Evolutionary conservation across 139 green algal species (phyloP), one percentile per base, ranked within the genome.

Genomic region (Zygnema circumcarinatum): DNA sequence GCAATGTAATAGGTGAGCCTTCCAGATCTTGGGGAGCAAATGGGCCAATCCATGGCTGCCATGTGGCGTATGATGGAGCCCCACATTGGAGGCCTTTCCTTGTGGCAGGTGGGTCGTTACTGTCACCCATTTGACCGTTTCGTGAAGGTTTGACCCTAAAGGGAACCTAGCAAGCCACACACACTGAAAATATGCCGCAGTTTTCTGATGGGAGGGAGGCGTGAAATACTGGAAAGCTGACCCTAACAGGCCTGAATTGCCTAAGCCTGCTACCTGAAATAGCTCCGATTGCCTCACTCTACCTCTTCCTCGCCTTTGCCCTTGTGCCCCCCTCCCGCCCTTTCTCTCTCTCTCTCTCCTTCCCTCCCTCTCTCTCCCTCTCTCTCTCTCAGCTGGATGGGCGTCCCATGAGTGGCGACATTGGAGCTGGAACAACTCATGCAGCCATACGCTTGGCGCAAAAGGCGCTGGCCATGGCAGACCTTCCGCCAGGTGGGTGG

Each of bases 391-490:
- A 90, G 82, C 84, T 90, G 52, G 85, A 90, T 41, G 85, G 85
- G 1, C 41, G 85, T n/a, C 85, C 85, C 2, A 90, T 90, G 85
- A 90, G 85, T 41, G 85, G 85, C 1, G 85, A 90, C 54, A 92
- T 90, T 47, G 85, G 85, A 31, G 82, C 31, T n/a, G 85, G 85
- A 22, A 62, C 81, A 2, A 88, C 85, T 2, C 81, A 54, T 38
- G 85, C 85, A 22, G 83, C 52, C 1, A 31, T 91, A 2, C 2
- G 16, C 21, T 72, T 90, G 1, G 85, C 81, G 2, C n/a, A 83
- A 88, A 38, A 41, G 21, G n/a, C 89, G 7, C 29, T 90, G 40
- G 31, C 75, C 1, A 16, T 33, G 2, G 1, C 33, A 20, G 21
- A 32, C 35, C 22, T 47, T 42, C 75, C 75, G 2, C 75, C 75